phyloP scores from a whole-genome alignment of 2,329 filamentous ascomycete genomes.

The Scolecobasidium constrictum region DNA sequence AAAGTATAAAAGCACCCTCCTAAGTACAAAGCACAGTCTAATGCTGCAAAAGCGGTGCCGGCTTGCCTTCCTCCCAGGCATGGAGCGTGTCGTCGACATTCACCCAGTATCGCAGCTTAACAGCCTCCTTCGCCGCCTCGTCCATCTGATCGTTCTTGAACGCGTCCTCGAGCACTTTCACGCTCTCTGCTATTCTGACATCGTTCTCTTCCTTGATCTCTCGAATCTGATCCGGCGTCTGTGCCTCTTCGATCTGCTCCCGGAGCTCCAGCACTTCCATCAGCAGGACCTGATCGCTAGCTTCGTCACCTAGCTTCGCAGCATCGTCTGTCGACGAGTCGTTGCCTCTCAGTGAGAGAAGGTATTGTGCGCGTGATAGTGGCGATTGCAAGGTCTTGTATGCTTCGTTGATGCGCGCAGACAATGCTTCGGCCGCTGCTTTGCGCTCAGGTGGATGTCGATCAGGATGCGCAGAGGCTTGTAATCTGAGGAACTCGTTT shows the following conservation, averaged over 20 bases:
- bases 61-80: conserved; percentile 73
- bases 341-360: conserved; percentile 59
- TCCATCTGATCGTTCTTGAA: conserved; percentile 59
- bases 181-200: conserved; percentile 51
- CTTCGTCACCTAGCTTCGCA: conserved; percentile 39
- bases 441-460: conserved; percentile 40
- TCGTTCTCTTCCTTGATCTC: conserved; percentile 56
- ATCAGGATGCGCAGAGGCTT: conserved; percentile 68
- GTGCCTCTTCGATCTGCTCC: conserved; percentile 47
- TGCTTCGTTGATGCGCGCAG: conserved; percentile 71
- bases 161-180: conserved; percentile 49
- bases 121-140: conserved; percentile 58
- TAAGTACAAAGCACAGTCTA: no score
- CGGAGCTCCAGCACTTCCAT: conserved; percentile 67
- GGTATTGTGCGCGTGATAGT: conserved; percentile 75
- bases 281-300: conserved; percentile 54
- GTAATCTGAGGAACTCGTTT: conserved; percentile 76
- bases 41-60: conserved; percentile 42
- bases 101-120: conserved; percentile 79
- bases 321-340: conserved; percentile 74
- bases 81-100: conserved; percentile 73
- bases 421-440: conserved; percentile 61
- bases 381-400: conserved; percentile 77
- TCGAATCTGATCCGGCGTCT: conserved; percentile 51
- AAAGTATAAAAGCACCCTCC: no score